These are phyloP conservation scores for Cajanus cajan DNA, from an alignment of 306 rosid genomes.

Conservation along the genomic window DNA sequence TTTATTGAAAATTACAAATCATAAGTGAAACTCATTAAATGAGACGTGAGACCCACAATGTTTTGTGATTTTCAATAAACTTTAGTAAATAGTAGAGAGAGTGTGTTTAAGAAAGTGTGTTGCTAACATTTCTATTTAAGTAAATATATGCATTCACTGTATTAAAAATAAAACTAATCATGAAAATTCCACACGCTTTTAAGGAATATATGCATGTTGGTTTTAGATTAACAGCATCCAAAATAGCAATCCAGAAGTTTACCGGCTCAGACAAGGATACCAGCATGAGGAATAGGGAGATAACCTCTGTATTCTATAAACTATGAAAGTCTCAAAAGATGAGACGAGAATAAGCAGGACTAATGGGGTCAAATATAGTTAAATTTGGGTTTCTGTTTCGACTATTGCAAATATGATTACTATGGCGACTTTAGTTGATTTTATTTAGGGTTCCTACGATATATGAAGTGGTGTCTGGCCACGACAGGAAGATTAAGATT, in stretches of 20 bases:
- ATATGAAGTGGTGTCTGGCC: background rate
- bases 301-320: background rate
- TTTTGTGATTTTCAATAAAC: too few relatives aligned
- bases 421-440: background rate
- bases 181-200: background rate
- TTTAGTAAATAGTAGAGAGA: too few relatives aligned
- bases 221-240: background rate
- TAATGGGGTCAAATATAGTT: background rate
- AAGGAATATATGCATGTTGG: background rate
- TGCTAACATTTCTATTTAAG: background rate
- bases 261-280: background rate
- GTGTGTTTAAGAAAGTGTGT: too few relatives aligned
- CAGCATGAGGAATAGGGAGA: background rate
- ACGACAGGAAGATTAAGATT: background rate
- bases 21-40: background rate
- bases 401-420: background rate
- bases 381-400: background rate
- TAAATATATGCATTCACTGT: background rate
- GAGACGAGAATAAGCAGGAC: background rate
- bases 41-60: background rate
- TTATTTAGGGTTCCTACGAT: background rate
- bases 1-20: background rate
- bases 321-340: background rate
- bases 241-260: background rate
- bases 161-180: background rate